Percentiles rank a stretch among this genome's conserved stretches.
Evolutionary conservation across 768 basidiomycete species (phyloP).

Genomic region (Pholiota molesta): DNA sequence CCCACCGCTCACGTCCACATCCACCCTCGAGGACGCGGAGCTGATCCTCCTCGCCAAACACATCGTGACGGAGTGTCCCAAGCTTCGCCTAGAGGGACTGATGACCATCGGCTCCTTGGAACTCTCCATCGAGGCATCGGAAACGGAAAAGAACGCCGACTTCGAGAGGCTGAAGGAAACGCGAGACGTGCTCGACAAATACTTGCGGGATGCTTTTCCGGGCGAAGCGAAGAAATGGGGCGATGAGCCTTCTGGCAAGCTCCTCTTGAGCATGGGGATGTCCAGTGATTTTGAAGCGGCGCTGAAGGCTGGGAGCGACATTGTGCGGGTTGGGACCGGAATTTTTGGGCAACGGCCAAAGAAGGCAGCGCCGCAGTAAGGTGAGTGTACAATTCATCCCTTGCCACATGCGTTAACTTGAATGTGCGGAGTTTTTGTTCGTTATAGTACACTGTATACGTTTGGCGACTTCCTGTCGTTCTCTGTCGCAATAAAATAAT

Average conservation of each 20-base stretch:
- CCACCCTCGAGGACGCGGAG: constrained; percentile 44
- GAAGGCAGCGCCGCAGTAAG: constrained; percentile 36
- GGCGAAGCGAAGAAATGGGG: constrained; percentile 45
- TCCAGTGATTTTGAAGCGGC: constrained; percentile 93
- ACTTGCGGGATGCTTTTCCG: constrained; percentile 37
- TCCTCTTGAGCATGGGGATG: constrained; percentile 94
- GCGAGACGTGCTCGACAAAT: constrained; percentile 54
- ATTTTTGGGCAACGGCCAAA: constrained; percentile 80
- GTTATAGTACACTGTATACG: neutral
- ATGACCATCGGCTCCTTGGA: constrained; percentile 96
- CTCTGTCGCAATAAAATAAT: neutral
- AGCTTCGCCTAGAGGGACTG: constrained; percentile 77
- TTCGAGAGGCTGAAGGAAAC: constrained; percentile 73
- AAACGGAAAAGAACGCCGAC: constrained; percentile 59
- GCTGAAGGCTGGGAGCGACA: constrained; percentile 78
- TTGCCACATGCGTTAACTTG: neutral
- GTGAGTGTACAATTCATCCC: neutral
- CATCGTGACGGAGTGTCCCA: constrained; percentile 73
- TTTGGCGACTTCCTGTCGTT: neutral
- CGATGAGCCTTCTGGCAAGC: constrained; percentile 42
- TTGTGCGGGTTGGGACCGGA: constrained; percentile 89
- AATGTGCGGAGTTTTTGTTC: neutral
- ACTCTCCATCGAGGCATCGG: constrained; percentile 60
- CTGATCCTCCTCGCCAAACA: constrained; percentile 69
- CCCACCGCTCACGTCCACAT: constrained; percentile 49